Conservation (phyloP, 2,329 filamentous ascomycete genomes). For the Exophiala viscosa region DNA sequence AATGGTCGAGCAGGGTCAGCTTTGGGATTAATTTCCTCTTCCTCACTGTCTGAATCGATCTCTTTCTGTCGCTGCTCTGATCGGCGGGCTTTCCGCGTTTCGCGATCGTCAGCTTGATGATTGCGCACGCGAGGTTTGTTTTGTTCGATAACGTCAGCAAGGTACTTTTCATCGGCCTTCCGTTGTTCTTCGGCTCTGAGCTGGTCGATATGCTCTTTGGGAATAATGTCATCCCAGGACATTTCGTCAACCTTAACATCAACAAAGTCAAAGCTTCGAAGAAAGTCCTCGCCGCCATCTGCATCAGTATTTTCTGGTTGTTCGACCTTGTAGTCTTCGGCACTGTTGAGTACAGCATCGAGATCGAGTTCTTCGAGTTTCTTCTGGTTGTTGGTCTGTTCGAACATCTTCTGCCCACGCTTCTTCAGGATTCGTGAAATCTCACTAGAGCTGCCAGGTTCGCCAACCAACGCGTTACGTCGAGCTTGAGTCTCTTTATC, state of each 20-base stretch:
- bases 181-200: conserved; percentile 87
- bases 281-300: conserved; percentile 93
- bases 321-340: conserved; percentile 94
- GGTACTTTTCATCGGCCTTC: conserved; percentile 75
- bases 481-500: conserved; percentile 79
- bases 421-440: conserved; percentile 96
- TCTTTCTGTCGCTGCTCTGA: conserved; percentile 61
- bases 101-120: conserved; percentile 53
- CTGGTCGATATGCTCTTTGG: conserved; percentile 81
- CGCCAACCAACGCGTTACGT: conserved; percentile 58
- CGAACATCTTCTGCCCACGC: conserved; percentile 98
- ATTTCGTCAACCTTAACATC: conserved; percentile 92
- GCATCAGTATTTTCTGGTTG: conserved; percentile 91
- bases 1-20: conserved; percentile 83
- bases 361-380: conserved; percentile 97
- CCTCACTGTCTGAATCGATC: conserved; percentile 67
- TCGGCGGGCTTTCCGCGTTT: conserved; percentile 67
- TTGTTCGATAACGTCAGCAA: conserved; percentile 76
- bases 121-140: conserved; percentile 75
- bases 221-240: conserved; percentile 98
- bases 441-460: conserved; percentile 87
- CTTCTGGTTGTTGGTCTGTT: conserved; percentile 93
- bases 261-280: conserved; percentile 84
- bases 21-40: conserved; percentile 60
- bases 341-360: conserved; percentile 92